Conservation (phyloP, 1,284 basidiomycete genomes). For the Volvariella surrecta region DNA sequence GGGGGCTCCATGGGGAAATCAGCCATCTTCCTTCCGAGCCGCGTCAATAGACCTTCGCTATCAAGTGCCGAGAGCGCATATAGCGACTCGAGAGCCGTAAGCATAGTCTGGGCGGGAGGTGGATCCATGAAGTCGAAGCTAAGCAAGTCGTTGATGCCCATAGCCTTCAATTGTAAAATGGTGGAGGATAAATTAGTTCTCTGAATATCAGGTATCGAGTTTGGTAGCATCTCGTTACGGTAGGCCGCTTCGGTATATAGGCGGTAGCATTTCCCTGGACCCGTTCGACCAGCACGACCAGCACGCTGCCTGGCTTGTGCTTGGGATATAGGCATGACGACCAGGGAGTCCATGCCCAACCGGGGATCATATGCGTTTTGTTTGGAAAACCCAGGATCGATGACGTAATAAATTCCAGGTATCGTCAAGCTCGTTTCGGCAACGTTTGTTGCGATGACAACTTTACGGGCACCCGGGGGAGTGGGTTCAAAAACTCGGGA, state of each 20-base stretch:
- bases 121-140: slow-evolving; percentile 99
- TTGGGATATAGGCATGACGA: slow-evolving; percentile 99
- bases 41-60: slow-evolving; percentile 92
- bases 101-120: slow-evolving; percentile 92
- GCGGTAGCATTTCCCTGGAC: slow-evolving; percentile 97
- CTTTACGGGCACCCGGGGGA: slow-evolving; percentile 93
- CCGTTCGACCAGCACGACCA: slow-evolving; percentile 95
- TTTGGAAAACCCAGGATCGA: slow-evolving; percentile 98
- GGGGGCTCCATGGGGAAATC: slow-evolving; percentile 98
- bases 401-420: slow-evolving; percentile 97
- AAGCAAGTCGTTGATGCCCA: slow-evolving; percentile 97
- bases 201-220: slow-evolving; percentile 96
- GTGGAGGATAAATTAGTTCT: slow-evolving; percentile 90
- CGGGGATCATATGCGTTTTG: slow-evolving; percentile 98
- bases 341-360: slow-evolving; percentile 96
- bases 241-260: slow-evolving; percentile 97
- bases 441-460: slow-evolving; percentile 97
- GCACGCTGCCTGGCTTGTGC: slow-evolving; percentile 94
- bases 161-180: slow-evolving; percentile 94
- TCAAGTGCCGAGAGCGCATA: slow-evolving; percentile 95
- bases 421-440: slow-evolving; percentile 98
- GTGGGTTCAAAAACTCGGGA: slow-evolving; percentile 97
- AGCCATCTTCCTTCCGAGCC: slow-evolving; percentile 96
- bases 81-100: slow-evolving; percentile 88
- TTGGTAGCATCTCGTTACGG: slow-evolving; percentile 98